These are phyloP conservation scores for Irpex sp. DNA, from an alignment of 1,284 basidiomycete species.

Conservation along the genomic window DNA sequence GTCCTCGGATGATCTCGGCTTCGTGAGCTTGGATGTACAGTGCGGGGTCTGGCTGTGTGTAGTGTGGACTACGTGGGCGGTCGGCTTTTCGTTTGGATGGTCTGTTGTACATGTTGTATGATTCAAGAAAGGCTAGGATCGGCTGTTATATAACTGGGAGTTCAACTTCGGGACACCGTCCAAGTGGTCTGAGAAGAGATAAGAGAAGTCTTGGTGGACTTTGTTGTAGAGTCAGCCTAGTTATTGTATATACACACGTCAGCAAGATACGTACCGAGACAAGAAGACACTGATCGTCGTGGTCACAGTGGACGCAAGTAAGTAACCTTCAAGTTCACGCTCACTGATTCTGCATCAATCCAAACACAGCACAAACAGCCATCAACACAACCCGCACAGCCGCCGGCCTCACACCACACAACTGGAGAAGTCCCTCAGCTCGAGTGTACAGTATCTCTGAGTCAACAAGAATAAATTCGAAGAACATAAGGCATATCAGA, in stretches of 20 bases:
- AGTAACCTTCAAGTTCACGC: too few relatives aligned
- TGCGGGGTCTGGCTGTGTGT: slow-evolving; percentile 16
- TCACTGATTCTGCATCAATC: neutral
- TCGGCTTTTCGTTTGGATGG: neutral
- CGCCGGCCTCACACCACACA: neutral
- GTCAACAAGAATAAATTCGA: too few relatives aligned
- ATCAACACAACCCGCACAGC: neutral
- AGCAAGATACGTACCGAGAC: too few relatives aligned
- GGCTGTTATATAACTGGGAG: too few relatives aligned
- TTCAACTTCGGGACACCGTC: too few relatives aligned
- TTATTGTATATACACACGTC: too few relatives aligned
- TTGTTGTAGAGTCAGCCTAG: too few relatives aligned
- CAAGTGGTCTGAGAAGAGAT: too few relatives aligned
- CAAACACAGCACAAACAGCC: neutral
- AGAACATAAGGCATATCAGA: too few relatives aligned
- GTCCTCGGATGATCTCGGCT: slow-evolving; percentile 56
- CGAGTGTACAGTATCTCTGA: too few relatives aligned
- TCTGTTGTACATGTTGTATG: neutral
- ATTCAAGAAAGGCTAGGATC: neutral
- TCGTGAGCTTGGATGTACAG: slow-evolving; percentile 66
- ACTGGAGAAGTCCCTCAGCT: too few relatives aligned
- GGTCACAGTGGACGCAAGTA: neutral
- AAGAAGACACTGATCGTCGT: neutral
- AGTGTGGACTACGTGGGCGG: neutral
- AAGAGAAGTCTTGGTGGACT: too few relatives aligned